These are phyloP conservation scores for Acanthochlamys bracteata DNA, from an alignment of 106 monocot genomes.

Conservation along the genomic window DNA sequence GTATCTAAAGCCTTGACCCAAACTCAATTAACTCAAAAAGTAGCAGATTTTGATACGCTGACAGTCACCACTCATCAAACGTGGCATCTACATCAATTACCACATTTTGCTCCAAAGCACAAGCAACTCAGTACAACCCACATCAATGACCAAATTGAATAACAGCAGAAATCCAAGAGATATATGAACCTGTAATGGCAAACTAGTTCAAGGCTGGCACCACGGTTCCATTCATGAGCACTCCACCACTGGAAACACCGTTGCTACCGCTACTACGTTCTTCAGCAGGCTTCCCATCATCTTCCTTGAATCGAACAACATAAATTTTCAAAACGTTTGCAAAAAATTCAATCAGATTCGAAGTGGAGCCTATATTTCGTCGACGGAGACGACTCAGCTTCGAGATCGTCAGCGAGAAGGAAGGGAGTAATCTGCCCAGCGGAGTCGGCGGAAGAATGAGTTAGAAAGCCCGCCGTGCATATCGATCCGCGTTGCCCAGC, in stretches of 20 bases:
- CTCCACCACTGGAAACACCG: slow-evolving; percentile 14
- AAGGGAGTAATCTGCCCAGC: slow-evolving; percentile 13
- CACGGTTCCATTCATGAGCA: slow-evolving; percentile 57
- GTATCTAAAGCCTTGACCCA: too few species aligned
- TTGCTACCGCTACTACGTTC: slow-evolving; percentile 13
- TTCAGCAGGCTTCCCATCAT: slow-evolving; percentile 22
- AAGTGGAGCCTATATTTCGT: slow-evolving; percentile 35
- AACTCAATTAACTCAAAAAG: too few species aligned
- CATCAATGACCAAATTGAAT: too few species aligned
- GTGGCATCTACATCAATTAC: too few species aligned
- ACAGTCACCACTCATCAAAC: too few species aligned
- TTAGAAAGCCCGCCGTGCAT: slow-evolving; percentile 87
- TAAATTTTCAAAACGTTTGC: slow-evolving; percentile 87
- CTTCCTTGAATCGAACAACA: slow-evolving; percentile 56
- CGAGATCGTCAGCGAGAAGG: slow-evolving; percentile 44
- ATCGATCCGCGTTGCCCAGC: slow-evolving; percentile 85
- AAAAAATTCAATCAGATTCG: slow-evolving; percentile 63
- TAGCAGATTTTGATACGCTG: too few species aligned
- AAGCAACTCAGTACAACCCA: too few species aligned
- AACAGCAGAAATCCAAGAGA: not conserved
- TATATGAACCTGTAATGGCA: slow-evolving; percentile 63
- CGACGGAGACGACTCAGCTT: slow-evolving; percentile 29
- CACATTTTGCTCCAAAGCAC: too few species aligned
- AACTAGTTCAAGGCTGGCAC: slow-evolving; percentile 72
- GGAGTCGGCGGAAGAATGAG: slow-evolving; percentile 48